A percentile compares a stretch with the other conserved stretches of the same genome.
phyloP scores from a whole-genome alignment of 805 yeast species.

The Blastobotrys robertii region DNA sequence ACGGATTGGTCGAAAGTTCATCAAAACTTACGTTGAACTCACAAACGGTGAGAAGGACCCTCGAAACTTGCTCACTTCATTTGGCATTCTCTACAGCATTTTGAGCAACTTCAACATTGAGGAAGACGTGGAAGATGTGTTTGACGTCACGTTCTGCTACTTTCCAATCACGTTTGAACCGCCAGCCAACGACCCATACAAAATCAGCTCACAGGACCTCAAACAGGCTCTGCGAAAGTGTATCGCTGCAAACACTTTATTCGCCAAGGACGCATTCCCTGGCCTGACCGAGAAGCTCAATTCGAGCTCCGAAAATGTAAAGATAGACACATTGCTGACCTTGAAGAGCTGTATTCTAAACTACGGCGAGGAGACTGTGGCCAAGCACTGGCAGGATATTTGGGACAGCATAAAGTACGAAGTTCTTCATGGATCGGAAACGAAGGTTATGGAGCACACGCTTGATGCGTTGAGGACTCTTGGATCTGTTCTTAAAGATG shows the following conservation, averaged over 20 bases:
- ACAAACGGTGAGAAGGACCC: slow-evolving; percentile 95
- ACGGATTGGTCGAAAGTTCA: slow-evolving; percentile 31
- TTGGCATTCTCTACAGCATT: slow-evolving; percentile 43
- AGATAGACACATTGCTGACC: slow-evolving; percentile 63
- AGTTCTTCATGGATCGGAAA: slow-evolving; percentile 69
- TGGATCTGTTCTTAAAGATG: slow-evolving; percentile 29
- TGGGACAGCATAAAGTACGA: slow-evolving; percentile 90
- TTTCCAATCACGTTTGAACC: slow-evolving; percentile 95
- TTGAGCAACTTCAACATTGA: slow-evolving; percentile 35
- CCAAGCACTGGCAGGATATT: slow-evolving; percentile 56
- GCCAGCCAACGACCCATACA: slow-evolving; percentile 79
- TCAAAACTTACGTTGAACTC: slow-evolving; percentile 52
- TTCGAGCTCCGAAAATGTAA: slow-evolving; percentile 24
- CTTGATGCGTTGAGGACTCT: slow-evolving; percentile 38
- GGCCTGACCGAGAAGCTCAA: slow-evolving; percentile 45
- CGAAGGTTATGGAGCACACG: slow-evolving; percentile 32
- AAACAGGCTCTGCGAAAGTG: slow-evolving; percentile 53
- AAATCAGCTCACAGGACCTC: slow-evolving; percentile 65
- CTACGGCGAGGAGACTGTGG: slow-evolving; percentile 41
- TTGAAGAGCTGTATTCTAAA: slow-evolving; percentile 44
- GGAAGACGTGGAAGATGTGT: slow-evolving; percentile 51
- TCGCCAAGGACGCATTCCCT: slow-evolving; percentile 66
- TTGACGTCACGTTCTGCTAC: slow-evolving; percentile 86
- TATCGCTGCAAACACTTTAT: slow-evolving; percentile 48
- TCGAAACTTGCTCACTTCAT: slow-evolving; percentile 64